Conservation (phyloP, 1,284 basidiomycete genomes). For the Mycena citricolor region DNA sequence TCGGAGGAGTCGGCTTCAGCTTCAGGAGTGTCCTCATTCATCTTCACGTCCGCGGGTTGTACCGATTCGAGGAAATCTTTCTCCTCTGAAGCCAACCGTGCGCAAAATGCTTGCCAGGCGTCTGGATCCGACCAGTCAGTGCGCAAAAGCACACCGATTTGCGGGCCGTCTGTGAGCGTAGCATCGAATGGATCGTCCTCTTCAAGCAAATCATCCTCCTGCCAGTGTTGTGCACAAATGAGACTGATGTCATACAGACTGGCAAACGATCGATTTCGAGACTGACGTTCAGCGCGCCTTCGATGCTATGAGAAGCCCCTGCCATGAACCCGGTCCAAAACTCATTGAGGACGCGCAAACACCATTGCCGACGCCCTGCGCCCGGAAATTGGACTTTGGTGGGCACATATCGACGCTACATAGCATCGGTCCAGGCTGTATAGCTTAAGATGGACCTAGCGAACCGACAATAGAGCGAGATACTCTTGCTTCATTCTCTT, state of each 20-base stretch:
- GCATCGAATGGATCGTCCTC: conserved; percentile 37
- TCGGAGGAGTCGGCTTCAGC: conserved; percentile 26
- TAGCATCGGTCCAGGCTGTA: conserved; percentile 1
- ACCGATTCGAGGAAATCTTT: conserved; percentile 15
- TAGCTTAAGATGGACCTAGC: conserved; percentile 6
- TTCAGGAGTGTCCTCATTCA: conserved; percentile 18
- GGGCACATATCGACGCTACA: conserved; percentile 18
- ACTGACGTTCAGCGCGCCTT: no score
- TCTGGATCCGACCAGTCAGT: conserved; percentile 66
- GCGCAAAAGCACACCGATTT: conserved; percentile 64
- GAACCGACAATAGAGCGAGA: conserved; percentile 27
- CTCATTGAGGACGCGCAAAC: conserved; percentile 40
- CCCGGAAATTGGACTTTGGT: conserved; percentile 36
- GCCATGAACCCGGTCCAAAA: no score
- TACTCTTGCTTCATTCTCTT: conserved; percentile 23
- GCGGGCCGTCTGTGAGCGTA: conserved; percentile 43
- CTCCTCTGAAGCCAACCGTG: conserved; percentile 40
- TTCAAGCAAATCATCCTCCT: conserved; percentile 20
- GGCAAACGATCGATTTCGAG: background rate
- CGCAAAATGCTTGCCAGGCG: conserved; percentile 59
- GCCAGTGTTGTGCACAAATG: background rate
- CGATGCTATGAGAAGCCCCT: conserved; percentile 12
- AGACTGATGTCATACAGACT: background rate
- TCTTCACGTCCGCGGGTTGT: conserved; percentile 16
- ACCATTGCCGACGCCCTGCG: conserved; percentile 43